Evolutionary conservation across 352 stramenopile genomes (phyloP), one percentile per base, ranked within the genome.

Genomic region (Peronospora destructor): DNA sequence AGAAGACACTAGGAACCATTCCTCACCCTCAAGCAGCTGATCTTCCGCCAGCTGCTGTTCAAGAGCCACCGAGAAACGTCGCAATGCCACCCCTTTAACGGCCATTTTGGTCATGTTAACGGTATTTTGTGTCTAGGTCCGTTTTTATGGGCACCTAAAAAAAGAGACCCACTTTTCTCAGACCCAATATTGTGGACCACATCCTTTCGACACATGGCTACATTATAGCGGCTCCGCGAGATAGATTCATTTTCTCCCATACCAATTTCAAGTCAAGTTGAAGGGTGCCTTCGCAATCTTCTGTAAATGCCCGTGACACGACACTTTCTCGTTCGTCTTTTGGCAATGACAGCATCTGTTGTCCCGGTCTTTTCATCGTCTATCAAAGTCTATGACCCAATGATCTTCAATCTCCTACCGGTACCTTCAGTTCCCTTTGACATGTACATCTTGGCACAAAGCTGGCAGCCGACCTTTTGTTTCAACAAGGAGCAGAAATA

Each of bases 401-500:
- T 25, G 6, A 35, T 81, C 12, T 36, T 40, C 5, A 21, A 36
- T 4, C 45, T 77, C 1, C 25, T 37, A 11, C n/a, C 33, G 11
- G 7, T 29, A 4, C 30, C 51, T 12, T 25, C 53, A 0, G 49
- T 47, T 17, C 42, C 32, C 30, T 93, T 89, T 51, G 79, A 95
- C 50, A 86, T 95, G 33, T 96, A 95, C 67, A 84, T 96, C 37
- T 73, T 96, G 42, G 85, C 87, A 40, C 84, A 94, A 64, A 94
- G 81, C 59, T 96, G 87, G 87, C 85, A 94, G 51, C 73, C 87
- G 7, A 54, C 85, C 49, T 96, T 94, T 56, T 96, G 85, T 61
- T 41, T 55, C 29, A 57, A 73, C 51, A 84, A 89, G 16, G 49
- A 68, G 37, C 29, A 45, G 19, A 26, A 74, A 47, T 91, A 78